Evolutionary conservation across 2,329 filamentous ascomycete species (phyloP).

Genomic region (Fusarium cyanostomum): DNA sequence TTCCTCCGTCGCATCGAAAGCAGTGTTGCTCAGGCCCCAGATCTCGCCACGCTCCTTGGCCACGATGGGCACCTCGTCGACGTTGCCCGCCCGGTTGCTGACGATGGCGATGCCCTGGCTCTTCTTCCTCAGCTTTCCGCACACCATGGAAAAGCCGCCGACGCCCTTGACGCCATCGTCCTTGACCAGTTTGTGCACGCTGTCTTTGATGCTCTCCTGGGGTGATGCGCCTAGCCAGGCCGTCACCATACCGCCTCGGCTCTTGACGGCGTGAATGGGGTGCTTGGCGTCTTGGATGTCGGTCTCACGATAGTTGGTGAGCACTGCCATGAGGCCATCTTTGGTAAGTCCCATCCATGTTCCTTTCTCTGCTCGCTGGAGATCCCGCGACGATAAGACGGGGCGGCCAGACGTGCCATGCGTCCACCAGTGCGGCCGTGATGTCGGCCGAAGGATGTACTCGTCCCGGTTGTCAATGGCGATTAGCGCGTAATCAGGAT

Average conservation of each 20-base stretch:
- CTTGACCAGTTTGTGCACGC: conserved; percentile 62
- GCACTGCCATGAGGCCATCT: conserved; percentile 67
- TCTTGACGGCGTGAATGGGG: conserved; percentile 63
- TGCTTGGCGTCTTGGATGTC: conserved; percentile 59
- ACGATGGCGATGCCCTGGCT: conserved; percentile 67
- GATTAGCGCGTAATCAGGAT: conserved; percentile 79
- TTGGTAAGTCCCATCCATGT: conserved; percentile 73
- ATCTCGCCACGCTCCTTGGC: conserved; percentile 60
- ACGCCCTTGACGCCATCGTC: conserved; percentile 66
- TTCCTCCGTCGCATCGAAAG: conserved; percentile 55
- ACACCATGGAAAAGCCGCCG: conserved; percentile 74
- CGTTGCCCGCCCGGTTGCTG: conserved; percentile 66
- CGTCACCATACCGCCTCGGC: conserved; percentile 71
- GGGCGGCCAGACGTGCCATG: conserved; percentile 53
- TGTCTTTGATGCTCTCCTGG: conserved; percentile 58
- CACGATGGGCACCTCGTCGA: conserved; percentile 67
- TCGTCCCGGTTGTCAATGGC: conserved; percentile 83
- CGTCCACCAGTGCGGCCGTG: conserved; percentile 71
- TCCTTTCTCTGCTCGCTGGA: conserved; percentile 69
- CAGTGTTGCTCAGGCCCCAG: conserved; percentile 71
- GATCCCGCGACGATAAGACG: conserved; percentile 69
- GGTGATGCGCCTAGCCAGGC: conserved; percentile 65
- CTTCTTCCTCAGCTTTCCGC: conserved; percentile 64
- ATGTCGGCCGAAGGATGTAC: conserved; percentile 72
- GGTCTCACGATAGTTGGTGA: conserved; percentile 73